These are phyloP conservation scores for Aureobasidium sp. DNA, from an alignment of 2,329 filamentous ascomycete genomes.

Conservation along the genomic window DNA sequence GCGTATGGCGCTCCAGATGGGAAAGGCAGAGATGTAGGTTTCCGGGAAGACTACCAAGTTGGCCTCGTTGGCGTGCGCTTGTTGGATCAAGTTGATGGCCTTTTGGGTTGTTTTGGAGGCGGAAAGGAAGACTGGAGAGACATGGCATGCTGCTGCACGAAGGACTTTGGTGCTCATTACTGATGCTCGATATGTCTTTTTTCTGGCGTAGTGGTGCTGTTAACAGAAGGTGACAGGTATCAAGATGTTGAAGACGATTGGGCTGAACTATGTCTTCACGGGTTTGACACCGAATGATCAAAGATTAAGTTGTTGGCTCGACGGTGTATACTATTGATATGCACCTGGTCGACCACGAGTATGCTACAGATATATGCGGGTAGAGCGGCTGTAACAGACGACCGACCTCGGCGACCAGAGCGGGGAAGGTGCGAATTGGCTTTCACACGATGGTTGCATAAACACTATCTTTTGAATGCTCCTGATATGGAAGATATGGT, in stretches of 20 bases:
- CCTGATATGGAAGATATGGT: neutral
- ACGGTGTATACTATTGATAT: neutral
- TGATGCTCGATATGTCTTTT: neutral
- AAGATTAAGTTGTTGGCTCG: neutral
- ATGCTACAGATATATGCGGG: neutral
- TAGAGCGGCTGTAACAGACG: neutral
- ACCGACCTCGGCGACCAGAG: neutral
- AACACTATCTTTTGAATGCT: neutral
- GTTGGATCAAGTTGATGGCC: conserved; percentile 37
- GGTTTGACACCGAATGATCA: no score
- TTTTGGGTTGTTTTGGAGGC: conserved; percentile 41
- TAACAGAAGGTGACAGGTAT: neutral
- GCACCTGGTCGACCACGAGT: neutral
- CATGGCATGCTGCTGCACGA: conserved; percentile 23
- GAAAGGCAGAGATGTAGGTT: conserved; percentile 46
- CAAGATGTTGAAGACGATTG: no score
- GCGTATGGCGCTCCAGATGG: conserved; percentile 41
- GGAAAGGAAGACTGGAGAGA: conserved; percentile 40
- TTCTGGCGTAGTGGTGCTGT: neutral
- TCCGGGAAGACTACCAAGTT: conserved; percentile 49
- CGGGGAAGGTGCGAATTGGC: neutral
- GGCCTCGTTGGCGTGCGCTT: conserved; percentile 37
- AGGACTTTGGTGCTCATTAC: conserved; percentile 4
- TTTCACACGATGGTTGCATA: neutral
- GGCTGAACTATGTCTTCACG: neutral